Conservation (phyloP, 768 basidiomycete species). For the Suillus variegatus region DNA sequence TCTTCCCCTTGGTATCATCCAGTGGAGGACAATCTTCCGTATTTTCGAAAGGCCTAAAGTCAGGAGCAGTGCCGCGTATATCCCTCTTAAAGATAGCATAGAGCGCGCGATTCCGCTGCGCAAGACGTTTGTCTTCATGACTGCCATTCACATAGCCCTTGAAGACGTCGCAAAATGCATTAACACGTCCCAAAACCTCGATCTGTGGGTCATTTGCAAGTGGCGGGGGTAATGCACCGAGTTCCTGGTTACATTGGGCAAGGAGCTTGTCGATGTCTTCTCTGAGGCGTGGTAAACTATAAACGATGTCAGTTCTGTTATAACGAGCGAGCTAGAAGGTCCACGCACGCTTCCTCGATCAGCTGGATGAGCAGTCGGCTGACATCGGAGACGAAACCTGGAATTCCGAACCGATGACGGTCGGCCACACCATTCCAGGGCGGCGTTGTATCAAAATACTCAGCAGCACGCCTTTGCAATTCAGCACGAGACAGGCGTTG, state of each 20-base stretch:
- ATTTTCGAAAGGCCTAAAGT: slow-evolving; percentile 31
- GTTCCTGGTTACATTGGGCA: slow-evolving; percentile 25
- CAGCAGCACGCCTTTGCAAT: slow-evolving; percentile 36
- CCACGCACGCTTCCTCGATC: slow-evolving; percentile 33
- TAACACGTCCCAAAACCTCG: slow-evolving; percentile 37
- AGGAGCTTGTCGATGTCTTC: slow-evolving; percentile 27
- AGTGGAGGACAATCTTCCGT: slow-evolving; percentile 1
- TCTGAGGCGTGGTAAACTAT: slow-evolving; percentile 33
- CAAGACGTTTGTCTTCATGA: slow-evolving; percentile 23
- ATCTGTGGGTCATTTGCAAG: slow-evolving; percentile 38
- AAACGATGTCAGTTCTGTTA: not conserved
- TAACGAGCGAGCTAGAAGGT: not conserved
- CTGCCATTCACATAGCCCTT: slow-evolving; percentile 30
- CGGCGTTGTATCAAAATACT: slow-evolving; percentile 34
- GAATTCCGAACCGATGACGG: slow-evolving; percentile 37
- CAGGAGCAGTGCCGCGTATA: slow-evolving; percentile 36
- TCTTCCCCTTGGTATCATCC: slow-evolving; percentile 18
- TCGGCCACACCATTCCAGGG: slow-evolving; percentile 38
- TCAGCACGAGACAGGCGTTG: slow-evolving; percentile 29
- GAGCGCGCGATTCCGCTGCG: slow-evolving; percentile 32
- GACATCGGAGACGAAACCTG: slow-evolving; percentile 35
- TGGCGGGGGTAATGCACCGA: slow-evolving; percentile 29
- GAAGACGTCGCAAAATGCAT: slow-evolving; percentile 33
- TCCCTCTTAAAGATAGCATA: slow-evolving; percentile 31
- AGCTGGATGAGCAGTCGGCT: slow-evolving; percentile 37